Percentiles rank a stretch among this genome's conserved stretches.
Conservation (phyloP, 2,329 filamentous ascomycete species). For the Rutstroemia sydowiana region DNA sequence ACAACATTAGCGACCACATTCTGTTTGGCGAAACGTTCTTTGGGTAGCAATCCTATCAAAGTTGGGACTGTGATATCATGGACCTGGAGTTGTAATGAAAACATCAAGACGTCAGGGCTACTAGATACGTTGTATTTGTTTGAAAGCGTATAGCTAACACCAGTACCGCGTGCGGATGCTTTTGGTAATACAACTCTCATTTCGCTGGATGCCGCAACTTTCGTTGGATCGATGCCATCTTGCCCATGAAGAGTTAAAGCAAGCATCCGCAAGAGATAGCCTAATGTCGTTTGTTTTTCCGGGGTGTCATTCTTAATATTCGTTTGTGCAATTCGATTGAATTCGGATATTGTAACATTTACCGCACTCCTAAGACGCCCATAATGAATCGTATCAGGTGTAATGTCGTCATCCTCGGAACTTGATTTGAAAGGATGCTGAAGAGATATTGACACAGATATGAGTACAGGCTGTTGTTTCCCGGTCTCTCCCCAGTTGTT, state of each 20-base stretch:
- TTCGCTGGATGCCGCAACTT: constrained; percentile 34
- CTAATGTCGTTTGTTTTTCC: background rate
- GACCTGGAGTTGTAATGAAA: constrained; percentile 32
- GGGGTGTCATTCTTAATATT: background rate
- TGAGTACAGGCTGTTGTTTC: constrained; percentile 50
- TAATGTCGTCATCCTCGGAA: constrained; percentile 51
- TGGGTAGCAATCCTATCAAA: constrained; percentile 64
- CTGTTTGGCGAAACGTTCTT: constrained; percentile 62
- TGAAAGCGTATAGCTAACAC: constrained; percentile 42
- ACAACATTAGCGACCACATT: constrained; percentile 56
- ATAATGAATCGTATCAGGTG: constrained; percentile 69
- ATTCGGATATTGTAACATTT: constrained; percentile 32
- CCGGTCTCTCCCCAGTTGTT: constrained; percentile 61
- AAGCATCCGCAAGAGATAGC: background rate
- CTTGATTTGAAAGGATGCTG: constrained; percentile 48
- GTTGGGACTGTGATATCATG: constrained; percentile 55
- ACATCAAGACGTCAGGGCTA: background rate
- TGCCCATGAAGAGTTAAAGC: background rate
- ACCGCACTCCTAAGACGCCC: constrained; percentile 62
- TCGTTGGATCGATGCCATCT: background rate
- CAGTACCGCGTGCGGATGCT: constrained; percentile 57
- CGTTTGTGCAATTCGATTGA: constrained; percentile 2
- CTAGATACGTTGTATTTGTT: constrained; percentile 28
- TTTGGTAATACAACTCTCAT: constrained; percentile 56
- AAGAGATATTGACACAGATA: constrained; percentile 55